Percentiles rank a stretch among this genome's conserved stretches.
phyloP scores from a whole-genome alignment of 2,329 filamentous ascomycete genomes.

The Pseudomassariella vexata region DNA sequence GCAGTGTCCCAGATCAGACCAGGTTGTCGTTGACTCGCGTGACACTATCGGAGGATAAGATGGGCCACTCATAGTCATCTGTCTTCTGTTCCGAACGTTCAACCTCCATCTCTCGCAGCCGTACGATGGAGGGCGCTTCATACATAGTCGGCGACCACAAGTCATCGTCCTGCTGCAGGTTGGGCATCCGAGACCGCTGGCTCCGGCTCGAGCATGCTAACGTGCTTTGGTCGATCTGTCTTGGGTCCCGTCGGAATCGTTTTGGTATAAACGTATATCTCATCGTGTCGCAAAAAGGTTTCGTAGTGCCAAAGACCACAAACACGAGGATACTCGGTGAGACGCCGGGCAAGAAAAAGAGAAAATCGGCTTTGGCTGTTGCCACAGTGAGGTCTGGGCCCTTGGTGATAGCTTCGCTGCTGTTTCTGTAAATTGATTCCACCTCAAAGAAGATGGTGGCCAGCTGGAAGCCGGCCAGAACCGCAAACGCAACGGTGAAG shows the following conservation, averaged over 20 bases:
- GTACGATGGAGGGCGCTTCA: not conserved
- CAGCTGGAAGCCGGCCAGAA: conserved; percentile 28
- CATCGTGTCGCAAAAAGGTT: conserved; percentile 6
- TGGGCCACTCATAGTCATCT: conserved; percentile 6
- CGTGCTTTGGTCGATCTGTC: too few species aligned
- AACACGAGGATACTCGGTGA: conserved; percentile 19
- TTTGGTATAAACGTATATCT: conserved; percentile 4
- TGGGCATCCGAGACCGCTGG: too few species aligned
- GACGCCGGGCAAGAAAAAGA: conserved; percentile 25
- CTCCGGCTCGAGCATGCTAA: not conserved
- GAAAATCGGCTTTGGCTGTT: conserved; percentile 22
- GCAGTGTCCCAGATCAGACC: conserved; percentile 1
- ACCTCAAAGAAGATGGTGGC: conserved; percentile 26
- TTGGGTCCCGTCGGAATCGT: not conserved
- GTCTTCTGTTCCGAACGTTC: not conserved
- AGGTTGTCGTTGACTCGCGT: conserved; percentile 1
- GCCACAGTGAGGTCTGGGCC: conserved; percentile 22
- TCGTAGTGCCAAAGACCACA: conserved; percentile 8
- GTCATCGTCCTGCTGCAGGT: conserved; percentile 1
- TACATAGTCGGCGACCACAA: not conserved
- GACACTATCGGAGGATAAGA: conserved; percentile 3
- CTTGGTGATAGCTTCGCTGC: conserved; percentile 15
- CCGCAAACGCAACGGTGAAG: conserved; percentile 29
- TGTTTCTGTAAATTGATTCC: conserved; percentile 18
- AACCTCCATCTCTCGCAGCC: conserved; percentile 3